Conservation (phyloP, 495 filamentous ascomycete species). For the Glonium stellatum region DNA sequence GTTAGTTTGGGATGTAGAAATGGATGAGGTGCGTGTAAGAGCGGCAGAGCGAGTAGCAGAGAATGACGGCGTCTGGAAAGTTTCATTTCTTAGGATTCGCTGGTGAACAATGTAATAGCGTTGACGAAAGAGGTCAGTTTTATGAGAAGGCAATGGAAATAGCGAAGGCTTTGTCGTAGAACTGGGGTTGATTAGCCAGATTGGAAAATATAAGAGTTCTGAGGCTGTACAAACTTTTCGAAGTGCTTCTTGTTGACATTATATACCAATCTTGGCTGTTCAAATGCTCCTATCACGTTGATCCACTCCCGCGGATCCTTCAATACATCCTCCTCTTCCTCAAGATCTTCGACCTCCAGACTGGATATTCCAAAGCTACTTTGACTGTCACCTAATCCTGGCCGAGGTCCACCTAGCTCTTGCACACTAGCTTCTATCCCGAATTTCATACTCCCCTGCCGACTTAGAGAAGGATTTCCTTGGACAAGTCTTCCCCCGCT, state of each 20-base stretch:
- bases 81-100: slow-evolving; percentile 82
- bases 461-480: slow-evolving; percentile 40
- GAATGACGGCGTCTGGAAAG: slow-evolving; percentile 76
- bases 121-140: slow-evolving; percentile 79
- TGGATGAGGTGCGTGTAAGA: slow-evolving; percentile 50
- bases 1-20: slow-evolving; percentile 55
- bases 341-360: slow-evolving; percentile 48
- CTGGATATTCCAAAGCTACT: slow-evolving; percentile 57
- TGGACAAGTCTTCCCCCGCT: slow-evolving; percentile 60
- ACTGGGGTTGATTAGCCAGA: slow-evolving; percentile 12
- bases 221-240: slow-evolving; percentile 48
- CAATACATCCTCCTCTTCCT: slow-evolving; percentile 53
- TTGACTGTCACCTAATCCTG: slow-evolving; percentile 49
- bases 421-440: slow-evolving; percentile 17
- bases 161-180: slow-evolving; percentile 49
- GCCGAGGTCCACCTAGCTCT: slow-evolving; percentile 37
- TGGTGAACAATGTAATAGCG: slow-evolving; percentile 87
- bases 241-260: slow-evolving; percentile 88
- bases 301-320: slow-evolving; percentile 69
- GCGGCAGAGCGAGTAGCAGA: slow-evolving; percentile 43
- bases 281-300: slow-evolving; percentile 68
- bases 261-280: slow-evolving; percentile 81
- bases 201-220: neutral
- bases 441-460: slow-evolving; percentile 53
- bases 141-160: slow-evolving; percentile 71